Percentiles rank a stretch among this genome's conserved stretches.
Conservation (phyloP, 2,329 filamentous ascomycete genomes). For the Penicillium nordicum region DNA sequence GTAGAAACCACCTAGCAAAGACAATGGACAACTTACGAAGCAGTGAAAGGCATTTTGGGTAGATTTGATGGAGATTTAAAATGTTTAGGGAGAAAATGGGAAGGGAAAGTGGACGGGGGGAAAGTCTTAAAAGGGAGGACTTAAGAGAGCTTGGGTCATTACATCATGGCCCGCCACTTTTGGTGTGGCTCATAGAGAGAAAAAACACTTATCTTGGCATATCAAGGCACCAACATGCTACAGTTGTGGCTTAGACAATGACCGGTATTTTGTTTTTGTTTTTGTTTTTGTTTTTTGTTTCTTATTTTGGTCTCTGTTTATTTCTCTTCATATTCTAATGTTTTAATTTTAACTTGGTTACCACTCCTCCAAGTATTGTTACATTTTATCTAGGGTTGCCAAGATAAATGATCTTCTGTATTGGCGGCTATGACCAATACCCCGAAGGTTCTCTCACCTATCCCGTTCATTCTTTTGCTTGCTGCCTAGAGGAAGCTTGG, state of each 20-base stretch:
- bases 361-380: not conserved
- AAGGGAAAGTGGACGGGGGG: slow-evolving; percentile 9
- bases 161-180: slow-evolving; percentile 31
- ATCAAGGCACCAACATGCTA: not conserved
- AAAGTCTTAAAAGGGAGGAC: slow-evolving; percentile 43
- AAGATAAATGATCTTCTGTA: not conserved
- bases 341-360: not conserved
- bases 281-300: not conserved
- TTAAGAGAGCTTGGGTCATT: slow-evolving; percentile 47
- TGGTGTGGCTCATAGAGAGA: slow-evolving; percentile 13
- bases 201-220: too few species aligned
- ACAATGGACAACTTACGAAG: slow-evolving; percentile 42
- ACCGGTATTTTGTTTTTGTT: not conserved
- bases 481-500: slow-evolving; percentile 23
- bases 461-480: slow-evolving; percentile 18
- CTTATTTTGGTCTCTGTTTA: not conserved
- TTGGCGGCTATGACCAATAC: not conserved
- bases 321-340: not conserved
- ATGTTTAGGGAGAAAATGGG: slow-evolving; percentile 1
- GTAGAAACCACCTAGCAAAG: not conserved
- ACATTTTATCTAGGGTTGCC: not conserved
- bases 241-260: slow-evolving; percentile 1
- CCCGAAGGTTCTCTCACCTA: slow-evolving; percentile 11
- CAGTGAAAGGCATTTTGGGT: slow-evolving; percentile 50
- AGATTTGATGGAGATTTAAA: slow-evolving; percentile 9